A percentile compares a stretch with the other conserved stretches of the same genome.
Conservation (phyloP, 2,329 filamentous ascomycete genomes). For the Pseudogymnoascus sp. region DNA sequence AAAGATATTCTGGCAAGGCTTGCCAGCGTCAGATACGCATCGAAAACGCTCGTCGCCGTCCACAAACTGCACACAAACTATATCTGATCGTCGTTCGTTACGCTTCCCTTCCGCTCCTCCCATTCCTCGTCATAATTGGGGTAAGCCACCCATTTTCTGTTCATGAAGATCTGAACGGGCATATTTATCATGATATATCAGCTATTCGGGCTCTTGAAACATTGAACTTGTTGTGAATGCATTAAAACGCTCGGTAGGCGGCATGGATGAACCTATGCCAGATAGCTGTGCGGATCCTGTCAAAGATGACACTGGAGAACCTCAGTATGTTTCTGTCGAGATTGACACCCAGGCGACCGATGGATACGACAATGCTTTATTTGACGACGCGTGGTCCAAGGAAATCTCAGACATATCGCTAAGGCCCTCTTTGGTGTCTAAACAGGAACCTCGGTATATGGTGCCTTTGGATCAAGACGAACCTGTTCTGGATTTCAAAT, state of each 20-base stretch:
- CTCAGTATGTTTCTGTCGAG: constrained; percentile 20
- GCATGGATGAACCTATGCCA: constrained; percentile 10
- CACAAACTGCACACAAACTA: no score
- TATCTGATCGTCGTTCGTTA: no score
- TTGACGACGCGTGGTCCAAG: not conserved
- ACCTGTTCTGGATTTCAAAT: not conserved
- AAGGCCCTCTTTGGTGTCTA: not conserved
- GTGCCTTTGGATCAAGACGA: not conserved
- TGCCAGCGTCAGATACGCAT: not conserved
- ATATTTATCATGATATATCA: not conserved
- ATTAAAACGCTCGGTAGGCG: not conserved
- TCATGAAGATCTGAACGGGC: constrained; percentile 16
- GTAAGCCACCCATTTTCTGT: not conserved
- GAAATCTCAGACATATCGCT: not conserved
- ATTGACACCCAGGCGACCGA: constrained; percentile 17
- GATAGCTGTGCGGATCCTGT: constrained; percentile 11
- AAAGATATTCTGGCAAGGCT: not conserved
- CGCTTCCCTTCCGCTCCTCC: no score
- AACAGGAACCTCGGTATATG: not conserved
- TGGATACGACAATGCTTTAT: not conserved
- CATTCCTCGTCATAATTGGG: not conserved
- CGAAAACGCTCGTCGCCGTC: not conserved
- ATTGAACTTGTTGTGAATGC: not conserved
- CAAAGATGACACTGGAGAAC: constrained; percentile 15
- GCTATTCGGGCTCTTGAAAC: not conserved